Conservation (phyloP, 345 rosid species). For the Citrus glauca region DNA sequence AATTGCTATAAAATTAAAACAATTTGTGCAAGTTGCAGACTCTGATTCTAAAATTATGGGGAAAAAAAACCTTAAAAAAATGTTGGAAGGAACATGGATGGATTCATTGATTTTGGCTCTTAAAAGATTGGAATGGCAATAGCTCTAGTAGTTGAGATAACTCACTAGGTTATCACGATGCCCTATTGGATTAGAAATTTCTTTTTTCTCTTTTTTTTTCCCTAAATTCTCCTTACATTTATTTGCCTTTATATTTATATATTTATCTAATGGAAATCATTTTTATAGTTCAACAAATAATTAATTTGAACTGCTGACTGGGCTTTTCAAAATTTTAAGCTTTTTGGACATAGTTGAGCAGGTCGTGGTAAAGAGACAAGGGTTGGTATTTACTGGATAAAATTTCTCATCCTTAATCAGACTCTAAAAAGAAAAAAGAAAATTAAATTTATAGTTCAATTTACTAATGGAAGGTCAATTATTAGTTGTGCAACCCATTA, state of each 20-base stretch:
- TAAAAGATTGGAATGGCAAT: background rate
- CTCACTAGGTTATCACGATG: too few species aligned
- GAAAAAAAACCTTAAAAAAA: too few species aligned
- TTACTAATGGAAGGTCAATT: background rate
- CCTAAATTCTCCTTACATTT: background rate
- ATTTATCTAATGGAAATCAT: too few species aligned
- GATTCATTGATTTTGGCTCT: background rate
- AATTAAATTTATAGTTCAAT: background rate
- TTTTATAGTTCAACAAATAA: background rate
- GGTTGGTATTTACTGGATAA: too few species aligned
- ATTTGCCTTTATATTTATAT: background rate
- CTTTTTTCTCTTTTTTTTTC: background rate
- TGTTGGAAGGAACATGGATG: background rate
- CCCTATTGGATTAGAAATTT: background rate
- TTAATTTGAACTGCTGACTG: too few species aligned
- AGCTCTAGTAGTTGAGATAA: background rate
- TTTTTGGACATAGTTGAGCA: too few species aligned
- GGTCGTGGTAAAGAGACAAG: too few species aligned
- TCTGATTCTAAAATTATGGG: too few species aligned
- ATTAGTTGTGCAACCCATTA: background rate
- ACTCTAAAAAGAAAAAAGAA: too few species aligned
- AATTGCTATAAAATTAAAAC: background rate
- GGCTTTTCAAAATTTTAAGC: too few species aligned
- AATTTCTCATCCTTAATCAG: too few species aligned
- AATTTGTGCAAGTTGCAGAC: background rate